Conservation (phyloP, 78 protist genomes). For the Isochrysis galbana region DNA sequence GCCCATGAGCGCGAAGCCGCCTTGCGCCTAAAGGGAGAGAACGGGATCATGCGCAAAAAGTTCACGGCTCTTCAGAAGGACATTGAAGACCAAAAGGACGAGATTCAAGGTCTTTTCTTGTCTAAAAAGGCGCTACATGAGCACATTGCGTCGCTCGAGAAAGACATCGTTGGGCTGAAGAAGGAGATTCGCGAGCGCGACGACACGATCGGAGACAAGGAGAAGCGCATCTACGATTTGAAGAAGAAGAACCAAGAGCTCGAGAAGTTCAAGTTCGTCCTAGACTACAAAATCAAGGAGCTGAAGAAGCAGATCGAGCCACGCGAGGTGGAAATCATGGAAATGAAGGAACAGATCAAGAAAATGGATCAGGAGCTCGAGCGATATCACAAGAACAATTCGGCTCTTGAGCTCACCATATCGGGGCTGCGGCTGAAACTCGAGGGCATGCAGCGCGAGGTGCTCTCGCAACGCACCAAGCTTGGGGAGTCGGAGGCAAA, state of each 20-base stretch:
- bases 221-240: constrained; percentile 76
- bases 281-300: constrained; percentile 80
- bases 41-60: too few species aligned
- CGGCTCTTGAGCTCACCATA: constrained; percentile 44
- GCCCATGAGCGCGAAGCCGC: too few species aligned
- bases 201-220: constrained; percentile 79
- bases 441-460: constrained; percentile 47
- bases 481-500: constrained; percentile 22
- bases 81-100: too few species aligned
- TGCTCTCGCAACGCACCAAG: background rate
- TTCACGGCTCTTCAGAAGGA: too few species aligned
- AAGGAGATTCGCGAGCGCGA: too few species aligned
- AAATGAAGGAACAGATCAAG: constrained; percentile 59
- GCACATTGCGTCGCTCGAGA: too few species aligned
- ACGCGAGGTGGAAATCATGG: constrained; percentile 56
- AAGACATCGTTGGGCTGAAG: too few species aligned
- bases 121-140: too few species aligned
- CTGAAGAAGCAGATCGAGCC: constrained; percentile 85
- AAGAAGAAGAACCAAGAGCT: constrained; percentile 84
- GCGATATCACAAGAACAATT: constrained; percentile 53
- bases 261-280: constrained; percentile 62
- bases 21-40: too few species aligned
- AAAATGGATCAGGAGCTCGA: constrained; percentile 60
- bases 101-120: too few species aligned
- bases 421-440: constrained; percentile 34